phyloP scores from a whole-genome alignment of 2,329 filamentous ascomycete species.

The Clonostachys sp. region DNA sequence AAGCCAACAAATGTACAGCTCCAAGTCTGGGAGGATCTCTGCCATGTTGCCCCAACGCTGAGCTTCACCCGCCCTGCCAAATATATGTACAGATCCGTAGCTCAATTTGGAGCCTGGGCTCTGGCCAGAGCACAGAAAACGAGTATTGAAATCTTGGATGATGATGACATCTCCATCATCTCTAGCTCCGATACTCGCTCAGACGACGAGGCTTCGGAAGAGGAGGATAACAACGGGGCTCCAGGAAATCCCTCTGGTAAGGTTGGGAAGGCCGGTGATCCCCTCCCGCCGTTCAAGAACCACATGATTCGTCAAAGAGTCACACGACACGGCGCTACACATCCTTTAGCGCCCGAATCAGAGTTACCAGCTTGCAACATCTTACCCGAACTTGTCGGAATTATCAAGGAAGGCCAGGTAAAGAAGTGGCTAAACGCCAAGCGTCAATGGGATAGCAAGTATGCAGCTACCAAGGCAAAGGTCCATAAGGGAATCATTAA shows the following conservation, averaged over 20 bases:
- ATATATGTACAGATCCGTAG: conserved; percentile 88
- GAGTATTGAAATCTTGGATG: conserved; percentile 75
- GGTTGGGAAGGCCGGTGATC: conserved; percentile 85
- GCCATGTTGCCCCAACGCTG: conserved; percentile 87
- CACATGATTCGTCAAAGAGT: conserved; percentile 93
- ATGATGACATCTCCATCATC: conserved; percentile 72
- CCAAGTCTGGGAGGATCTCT: conserved; percentile 94
- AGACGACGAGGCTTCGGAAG: conserved; percentile 1
- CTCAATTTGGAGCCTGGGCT: conserved; percentile 91
- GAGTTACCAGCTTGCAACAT: conserved; percentile 65
- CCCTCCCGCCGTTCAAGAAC: conserved; percentile 71
- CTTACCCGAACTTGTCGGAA: conserved; percentile 62
- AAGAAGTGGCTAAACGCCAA: conserved; percentile 79
- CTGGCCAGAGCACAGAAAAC: conserved; percentile 76
- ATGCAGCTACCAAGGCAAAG: conserved; percentile 61
- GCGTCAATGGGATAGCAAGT: conserved; percentile 68
- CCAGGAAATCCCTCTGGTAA: conserved; percentile 12
- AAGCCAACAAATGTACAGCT: conserved; percentile 87
- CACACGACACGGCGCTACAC: conserved; percentile 70
- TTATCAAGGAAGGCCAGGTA: conserved; percentile 75
- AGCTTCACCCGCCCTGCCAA: conserved; percentile 96
- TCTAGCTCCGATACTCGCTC: conserved; percentile 43
- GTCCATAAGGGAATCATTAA: conserved; percentile 70
- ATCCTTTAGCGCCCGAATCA: conserved; percentile 57
- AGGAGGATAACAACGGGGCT: background rate